Evolutionary conservation across 225 moss, liverwort and hornwort genomes (phyloP), one percentile per base, ranked within the genome.

Genomic region (Marchantia paleacea): DNA sequence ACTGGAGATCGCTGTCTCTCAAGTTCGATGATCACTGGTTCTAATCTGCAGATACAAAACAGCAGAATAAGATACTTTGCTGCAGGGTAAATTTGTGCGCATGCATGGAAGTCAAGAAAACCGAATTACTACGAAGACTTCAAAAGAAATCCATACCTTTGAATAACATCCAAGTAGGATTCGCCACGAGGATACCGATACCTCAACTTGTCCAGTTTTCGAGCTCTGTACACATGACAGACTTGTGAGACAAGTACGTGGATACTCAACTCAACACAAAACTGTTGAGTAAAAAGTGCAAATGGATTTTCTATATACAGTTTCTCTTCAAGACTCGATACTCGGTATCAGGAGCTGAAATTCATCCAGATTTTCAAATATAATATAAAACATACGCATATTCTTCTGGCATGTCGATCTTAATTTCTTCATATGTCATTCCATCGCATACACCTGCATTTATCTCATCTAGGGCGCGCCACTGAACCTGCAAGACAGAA

Each of bases 121-220:
- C 61, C 26, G 10, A 8, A 58, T 29, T 3, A 47, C 10, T 16
- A 31, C 0, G n/a, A 29, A n/a, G 49, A 72, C 3, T 11, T 48
- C 28, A 29, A 7, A 29, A 13, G 52, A 53, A 51, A 50, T 49
- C 71, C 79, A 28, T 75, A 90, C 95, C 99, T 91, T 85, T 99
- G 99, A 78, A 99, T 99, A 71, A 99, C 99, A 88, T 99, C 99
- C 79, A 99, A 82, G 72, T 99, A 99, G 53, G 99, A 99, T 88
- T 99, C 99, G 53, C 99, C 99, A 39, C 99, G 92, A 79, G 99
- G 94, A 90, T 99, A 99, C 73, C 99, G 90, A 81, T 99, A 99
- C 67, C 99, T 89, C 19, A 99, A 82, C 83, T 99, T 99, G 80
- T 99, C 99, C 83, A 91, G 88, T 86, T 92, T 91, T 80, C 97